phyloP scores from a whole-genome alignment of 306 rosid species.

The Cajanus cajan region DNA sequence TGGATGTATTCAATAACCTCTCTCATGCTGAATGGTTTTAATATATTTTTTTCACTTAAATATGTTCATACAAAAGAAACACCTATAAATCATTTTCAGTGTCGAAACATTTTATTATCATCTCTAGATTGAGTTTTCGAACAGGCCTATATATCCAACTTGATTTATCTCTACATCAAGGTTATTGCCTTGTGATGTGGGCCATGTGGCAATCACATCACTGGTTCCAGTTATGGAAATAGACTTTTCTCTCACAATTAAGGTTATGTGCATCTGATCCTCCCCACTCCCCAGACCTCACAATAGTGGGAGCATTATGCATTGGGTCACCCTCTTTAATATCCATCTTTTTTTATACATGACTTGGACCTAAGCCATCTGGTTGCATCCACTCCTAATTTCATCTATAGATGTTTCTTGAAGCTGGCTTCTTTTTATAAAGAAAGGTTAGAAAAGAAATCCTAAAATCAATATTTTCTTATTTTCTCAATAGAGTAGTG shows the following conservation, averaged over 20 bases:
- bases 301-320: background rate
- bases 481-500: background rate
- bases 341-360: slow-evolving; percentile 5
- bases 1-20: slow-evolving; percentile 16
- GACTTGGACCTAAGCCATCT: background rate
- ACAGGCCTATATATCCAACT: background rate
- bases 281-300: background rate
- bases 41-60: background rate
- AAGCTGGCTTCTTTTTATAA: background rate
- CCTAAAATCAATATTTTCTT: background rate
- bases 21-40: background rate
- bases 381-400: background rate
- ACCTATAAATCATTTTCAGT: background rate
- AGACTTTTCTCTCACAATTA: background rate
- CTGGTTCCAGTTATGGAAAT: background rate
- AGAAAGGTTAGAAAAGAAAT: slow-evolving; percentile 21
- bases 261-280: background rate
- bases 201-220: background rate
- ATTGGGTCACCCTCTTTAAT: background rate
- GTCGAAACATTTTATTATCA: background rate
- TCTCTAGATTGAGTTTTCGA: background rate
- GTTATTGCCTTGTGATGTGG: background rate
- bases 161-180: background rate
- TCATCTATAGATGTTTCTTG: slow-evolving; percentile 7
- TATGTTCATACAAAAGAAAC: background rate